A percentile compares a stretch with the other conserved stretches of the same genome.
Conservation (phyloP, 164 flowering plant genomes). For the Sedum album region DNA sequence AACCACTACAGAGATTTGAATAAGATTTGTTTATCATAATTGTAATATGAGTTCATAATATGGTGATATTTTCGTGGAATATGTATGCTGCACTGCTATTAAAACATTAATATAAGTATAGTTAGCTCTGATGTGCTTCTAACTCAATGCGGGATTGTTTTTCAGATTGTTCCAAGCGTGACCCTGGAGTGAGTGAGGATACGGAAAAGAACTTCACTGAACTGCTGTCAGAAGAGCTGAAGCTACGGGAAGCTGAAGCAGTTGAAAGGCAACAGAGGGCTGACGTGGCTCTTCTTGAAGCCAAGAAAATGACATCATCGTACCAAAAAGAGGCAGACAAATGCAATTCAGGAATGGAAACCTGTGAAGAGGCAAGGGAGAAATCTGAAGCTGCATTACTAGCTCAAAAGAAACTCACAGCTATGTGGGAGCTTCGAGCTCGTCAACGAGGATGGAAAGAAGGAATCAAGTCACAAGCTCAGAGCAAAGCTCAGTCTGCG, state of each 20-base stretch:
- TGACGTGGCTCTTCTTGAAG: slow-evolving; percentile 39
- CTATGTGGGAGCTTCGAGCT: slow-evolving; percentile 78
- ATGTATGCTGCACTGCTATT: background rate
- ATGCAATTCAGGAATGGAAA: slow-evolving; percentile 97
- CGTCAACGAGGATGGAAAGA: slow-evolving; percentile 89
- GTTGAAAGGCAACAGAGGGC: slow-evolving; percentile 31
- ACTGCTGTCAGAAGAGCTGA: slow-evolving; percentile 34
- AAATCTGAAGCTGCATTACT: slow-evolving; percentile 63
- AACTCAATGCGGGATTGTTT: background rate
- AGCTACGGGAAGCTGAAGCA: slow-evolving; percentile 36
- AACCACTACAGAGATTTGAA: background rate
- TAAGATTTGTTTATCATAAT: background rate
- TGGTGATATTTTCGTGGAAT: background rate
- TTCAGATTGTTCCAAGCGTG: slow-evolving; percentile 34
- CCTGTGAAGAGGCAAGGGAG: slow-evolving; percentile 94
- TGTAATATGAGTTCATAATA: background rate
- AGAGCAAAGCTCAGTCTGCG: slow-evolving; percentile 23
- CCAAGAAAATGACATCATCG: slow-evolving; percentile 74
- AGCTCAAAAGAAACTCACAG: slow-evolving; percentile 62
- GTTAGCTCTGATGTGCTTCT: background rate
- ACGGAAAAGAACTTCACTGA: slow-evolving; percentile 40
- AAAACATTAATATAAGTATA: background rate
- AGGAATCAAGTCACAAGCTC: slow-evolving; percentile 32
- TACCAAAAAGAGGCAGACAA: slow-evolving; percentile 97
- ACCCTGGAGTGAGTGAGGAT: slow-evolving; percentile 60